Evolutionary conservation across 2,329 filamentous ascomycete genomes (phyloP).

Genomic region (Colletotrichum salicis): DNA sequence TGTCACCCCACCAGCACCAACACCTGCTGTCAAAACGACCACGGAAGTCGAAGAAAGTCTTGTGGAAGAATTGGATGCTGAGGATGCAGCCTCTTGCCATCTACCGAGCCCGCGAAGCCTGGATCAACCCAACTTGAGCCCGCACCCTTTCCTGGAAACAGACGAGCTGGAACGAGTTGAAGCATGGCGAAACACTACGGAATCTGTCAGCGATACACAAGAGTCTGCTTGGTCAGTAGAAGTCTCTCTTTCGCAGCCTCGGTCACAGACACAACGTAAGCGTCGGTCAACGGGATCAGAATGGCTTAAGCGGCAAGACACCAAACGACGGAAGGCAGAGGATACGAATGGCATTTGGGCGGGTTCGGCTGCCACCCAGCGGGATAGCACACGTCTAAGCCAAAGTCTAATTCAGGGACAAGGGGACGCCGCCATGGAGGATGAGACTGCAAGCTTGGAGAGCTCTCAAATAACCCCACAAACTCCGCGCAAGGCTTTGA

Average conservation of each 20-base stretch:
- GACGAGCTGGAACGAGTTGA: constrained; percentile 46
- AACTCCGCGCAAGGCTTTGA: neutral
- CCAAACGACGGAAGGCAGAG: constrained; percentile 41
- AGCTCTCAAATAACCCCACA: neutral
- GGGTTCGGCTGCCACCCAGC: neutral
- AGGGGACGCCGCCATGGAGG: neutral
- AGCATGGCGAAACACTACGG: constrained; percentile 43
- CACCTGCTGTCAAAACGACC: neutral
- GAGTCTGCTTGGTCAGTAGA: constrained; percentile 38
- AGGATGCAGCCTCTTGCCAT: constrained; percentile 45
- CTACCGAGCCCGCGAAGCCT: constrained; percentile 55
- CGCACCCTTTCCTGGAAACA: constrained; percentile 44
- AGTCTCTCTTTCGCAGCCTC: constrained; percentile 38
- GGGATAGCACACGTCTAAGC: neutral
- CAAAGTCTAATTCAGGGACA: neutral
- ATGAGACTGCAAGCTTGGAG: neutral
- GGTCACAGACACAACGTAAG: constrained; percentile 30
- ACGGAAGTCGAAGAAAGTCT: neutral
- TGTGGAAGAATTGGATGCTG: constrained; percentile 1
- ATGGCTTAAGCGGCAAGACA: constrained; percentile 46
- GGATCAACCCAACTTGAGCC: constrained; percentile 44
- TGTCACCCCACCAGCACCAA: constrained; percentile 5
- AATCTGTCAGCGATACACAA: constrained; percentile 21
- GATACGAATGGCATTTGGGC: constrained; percentile 1
- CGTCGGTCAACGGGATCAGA: constrained; percentile 41